Evolutionary conservation across 1,284 basidiomycete genomes (phyloP), one percentile per base, ranked within the genome.

Genomic region (Gymnopus androsaceus): DNA sequence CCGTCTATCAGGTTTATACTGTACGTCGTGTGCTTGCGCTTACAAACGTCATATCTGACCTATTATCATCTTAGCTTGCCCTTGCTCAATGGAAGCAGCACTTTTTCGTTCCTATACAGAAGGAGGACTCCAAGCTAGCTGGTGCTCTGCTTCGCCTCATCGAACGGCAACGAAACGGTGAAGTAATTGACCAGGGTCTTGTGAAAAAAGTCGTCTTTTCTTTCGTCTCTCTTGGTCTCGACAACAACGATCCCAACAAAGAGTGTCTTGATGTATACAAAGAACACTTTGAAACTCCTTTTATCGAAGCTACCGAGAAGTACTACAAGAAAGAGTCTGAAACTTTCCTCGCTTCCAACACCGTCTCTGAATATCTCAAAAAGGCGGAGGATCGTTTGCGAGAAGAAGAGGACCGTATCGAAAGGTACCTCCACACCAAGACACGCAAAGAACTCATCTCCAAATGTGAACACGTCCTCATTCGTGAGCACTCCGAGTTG

Each of bases 121-220:
- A 80, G 66, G 88, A 88, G 63, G 79, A 92, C 59, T 75, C 81
- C 46, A 92, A 93, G 64, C 80, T 99, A 15, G 90, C 93, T 0
- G 82, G 85, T 54, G 95, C 96, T 14, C 81, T 99, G 27, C 80
- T 99, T 47, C 85, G 89, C 58, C 81, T 98, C 59, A 94, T 99
- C 67, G 89, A 95, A 66, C 88, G 88, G 57, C 96, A 99, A 75
- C 81, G 97, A 58, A 95, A 98, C 64, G 96, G 97, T 50, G 95
- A 98, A 70, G 81, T 85, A 19, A 94, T 99, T 67, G 95, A 99
- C 71, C 92, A 94, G 59, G 86, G 90, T 51, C 82, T 99, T 23
- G 86, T 99, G 63, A 98, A 98, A 78, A 95, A 93, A 70, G 94
- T 98, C 64, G 88, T 99, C 59, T 94, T 98, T 68, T 96, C 94